Conservation (phyloP, 2,329 filamentous ascomycete species). For the Chlorencoelia australis region DNA sequence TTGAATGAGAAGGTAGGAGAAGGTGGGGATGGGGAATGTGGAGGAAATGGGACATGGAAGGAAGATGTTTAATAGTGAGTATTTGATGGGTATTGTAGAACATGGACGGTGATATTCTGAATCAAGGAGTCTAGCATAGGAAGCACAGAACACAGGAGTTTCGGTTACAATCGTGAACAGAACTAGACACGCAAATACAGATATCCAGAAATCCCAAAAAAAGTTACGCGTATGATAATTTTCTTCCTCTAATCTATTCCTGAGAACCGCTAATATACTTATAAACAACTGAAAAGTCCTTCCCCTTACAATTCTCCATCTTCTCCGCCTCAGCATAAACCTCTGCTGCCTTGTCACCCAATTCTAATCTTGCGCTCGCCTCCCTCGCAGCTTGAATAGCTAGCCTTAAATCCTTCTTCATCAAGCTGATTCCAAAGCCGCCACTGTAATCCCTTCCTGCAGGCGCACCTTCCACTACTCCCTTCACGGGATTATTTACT, state of each 20-base stretch:
- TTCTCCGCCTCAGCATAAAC: slow-evolving; percentile 60
- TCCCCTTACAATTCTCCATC: slow-evolving; percentile 51
- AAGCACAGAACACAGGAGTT: too few relatives aligned
- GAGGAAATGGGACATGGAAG: too few relatives aligned
- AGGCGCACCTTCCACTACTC: slow-evolving; percentile 68
- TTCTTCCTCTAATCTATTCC: slow-evolving; percentile 2
- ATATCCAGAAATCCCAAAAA: neutral
- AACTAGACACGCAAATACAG: neutral
- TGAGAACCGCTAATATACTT: slow-evolving; percentile 46
- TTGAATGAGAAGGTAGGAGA: slow-evolving; percentile 27
- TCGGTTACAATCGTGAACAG: neutral
- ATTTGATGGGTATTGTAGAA: neutral
- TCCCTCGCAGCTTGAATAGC: slow-evolving; percentile 63
- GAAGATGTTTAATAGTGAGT: too few relatives aligned
- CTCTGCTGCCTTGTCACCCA: slow-evolving; percentile 51
- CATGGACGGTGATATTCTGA: too few relatives aligned
- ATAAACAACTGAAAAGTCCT: slow-evolving; percentile 78
- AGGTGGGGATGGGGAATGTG: neutral
- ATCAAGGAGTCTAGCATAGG: too few relatives aligned
- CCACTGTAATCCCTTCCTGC: slow-evolving; percentile 67
- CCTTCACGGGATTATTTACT: slow-evolving; percentile 87
- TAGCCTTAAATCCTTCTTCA: slow-evolving; percentile 70
- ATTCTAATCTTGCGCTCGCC: slow-evolving; percentile 53
- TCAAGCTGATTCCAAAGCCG: slow-evolving; percentile 67
- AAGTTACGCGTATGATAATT: neutral